Base-by-base conservation (phyloP, 2,329 filamentous ascomycete genomes). In the Trichoderma hamatum region DNA sequence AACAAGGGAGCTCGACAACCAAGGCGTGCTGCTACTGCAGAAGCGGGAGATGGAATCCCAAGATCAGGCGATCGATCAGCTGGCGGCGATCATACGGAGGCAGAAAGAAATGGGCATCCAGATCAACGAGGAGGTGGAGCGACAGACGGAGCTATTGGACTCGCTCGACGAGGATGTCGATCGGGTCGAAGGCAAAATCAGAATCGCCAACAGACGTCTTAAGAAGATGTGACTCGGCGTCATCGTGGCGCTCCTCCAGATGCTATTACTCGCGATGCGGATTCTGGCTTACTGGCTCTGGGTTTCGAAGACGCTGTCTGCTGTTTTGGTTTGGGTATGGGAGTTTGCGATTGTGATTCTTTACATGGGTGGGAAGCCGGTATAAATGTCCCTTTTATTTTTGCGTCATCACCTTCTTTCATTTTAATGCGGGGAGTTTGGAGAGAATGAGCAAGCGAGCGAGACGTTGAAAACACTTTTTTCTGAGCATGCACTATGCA, bases 41-140 rank as follows among this genome's bases (percentile, higher is more conserved):
- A 84, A 88, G 73, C 85, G 92, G 75, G 87, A 92, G 78, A 92
- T 95, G 84, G 76, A 84, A 65, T 88, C 92, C 72, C 92, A 96
- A 75, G 92, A 96, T 72, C 78, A 89, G 73, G 90, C 92, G 73
- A 86, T 96, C 3, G 85, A 91, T 21, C 84, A 88, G 73, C 80
- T 96, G 67, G 85, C 87, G 1, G 88, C 87, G 72, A 89, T 93
- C 59, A 89, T 95, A 58, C 82, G 89, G 59, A 82, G 90, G 69
- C 90, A 95, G 82, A 90, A 87, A 75, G 90, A 94, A 79, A 92
- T 95, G 86, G 92, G 92, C 0, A 82, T 92, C 58, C 85, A 89
- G 68, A 94, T 96, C 75, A 86, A 92, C 72, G 86, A 89, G 61
- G 92, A 95, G 81, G 84, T 94, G 68, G 86, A 89, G 65, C 80